These are phyloP conservation scores for Alternaria arborescens DNA, from an alignment of 2,329 filamentous ascomycete species.

Conservation along the genomic window DNA sequence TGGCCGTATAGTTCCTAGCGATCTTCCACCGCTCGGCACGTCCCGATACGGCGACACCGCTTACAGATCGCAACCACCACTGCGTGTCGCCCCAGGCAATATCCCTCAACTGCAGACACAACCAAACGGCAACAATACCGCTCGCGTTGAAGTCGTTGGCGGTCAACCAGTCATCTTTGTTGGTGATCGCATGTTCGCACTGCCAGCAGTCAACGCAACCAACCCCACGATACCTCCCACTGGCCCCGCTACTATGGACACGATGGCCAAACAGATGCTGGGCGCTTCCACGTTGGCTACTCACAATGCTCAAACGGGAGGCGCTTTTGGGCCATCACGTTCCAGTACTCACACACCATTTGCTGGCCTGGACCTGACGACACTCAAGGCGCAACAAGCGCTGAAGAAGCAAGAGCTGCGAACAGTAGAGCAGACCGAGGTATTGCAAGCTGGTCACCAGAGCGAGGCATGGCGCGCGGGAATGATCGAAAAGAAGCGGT, in stretches of 20 bases:
- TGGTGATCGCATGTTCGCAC: slow-evolving; percentile 44
- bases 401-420: slow-evolving; percentile 47
- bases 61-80: slow-evolving; percentile 35
- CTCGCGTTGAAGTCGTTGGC: slow-evolving; percentile 42
- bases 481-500: slow-evolving; percentile 49
- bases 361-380: slow-evolving; percentile 33
- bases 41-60: slow-evolving; percentile 43
- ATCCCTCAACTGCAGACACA: slow-evolving; percentile 37
- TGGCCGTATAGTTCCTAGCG: slow-evolving; percentile 61
- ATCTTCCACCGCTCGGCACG: slow-evolving; percentile 45
- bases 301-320: slow-evolving; percentile 22
- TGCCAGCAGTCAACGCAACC: slow-evolving; percentile 37
- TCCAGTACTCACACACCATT: slow-evolving; percentile 33
- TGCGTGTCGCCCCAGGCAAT: slow-evolving; percentile 33
- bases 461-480: slow-evolving; percentile 43
- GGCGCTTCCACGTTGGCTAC: slow-evolving; percentile 20
- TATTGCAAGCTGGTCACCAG: slow-evolving; percentile 44
- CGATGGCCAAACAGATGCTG: slow-evolving; percentile 21
- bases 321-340: slow-evolving; percentile 23
- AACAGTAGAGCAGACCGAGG: slow-evolving; percentile 48
- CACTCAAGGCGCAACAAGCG: slow-evolving; percentile 40
- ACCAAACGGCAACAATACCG: slow-evolving; percentile 27
- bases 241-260: slow-evolving; percentile 21
- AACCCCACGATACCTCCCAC: slow-evolving; percentile 20
- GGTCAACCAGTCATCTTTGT: slow-evolving; percentile 44